Evolutionary conservation across 2,329 filamentous ascomycete genomes (phyloP), one percentile per base, ranked within the genome.

Genomic region (Phialophora tarda): DNA sequence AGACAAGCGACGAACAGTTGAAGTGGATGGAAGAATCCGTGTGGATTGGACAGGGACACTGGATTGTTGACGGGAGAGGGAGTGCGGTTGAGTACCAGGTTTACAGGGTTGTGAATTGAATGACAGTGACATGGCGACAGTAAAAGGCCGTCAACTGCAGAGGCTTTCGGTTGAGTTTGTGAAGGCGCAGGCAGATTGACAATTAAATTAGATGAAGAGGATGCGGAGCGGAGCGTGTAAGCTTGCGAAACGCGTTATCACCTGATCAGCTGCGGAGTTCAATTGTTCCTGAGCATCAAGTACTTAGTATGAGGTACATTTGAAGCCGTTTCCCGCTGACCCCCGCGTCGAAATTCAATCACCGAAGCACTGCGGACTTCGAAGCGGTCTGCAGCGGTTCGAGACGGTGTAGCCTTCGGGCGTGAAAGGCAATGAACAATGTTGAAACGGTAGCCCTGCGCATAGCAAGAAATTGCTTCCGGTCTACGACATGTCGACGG

Each of bases 361-460:
- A 8, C 8, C 5, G 38, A 17, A 44, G 38, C 4, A n/a, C 38
- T 44, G 38, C 38, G 6, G 38, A 44, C 14, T 44, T 8, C 14
- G 38, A 44, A 44, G 38, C 14, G 38, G 17, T 53, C 12, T 41
- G 21, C 48, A 54, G 30, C 23, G n/a, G 58, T 21, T 44, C 30
- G 11, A 21, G 26, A 14, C 48, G 30, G 28, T 24, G 21, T 38
- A 41, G 59, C 48, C 59, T 38, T 53, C 44, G 56, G 56, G 62
- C 63, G 50, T 62, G 8, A 57, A 61, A 41, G 66, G 68, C 66
- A 60, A 72, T 72, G 71, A 68, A 67, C 71, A 69, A 72, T 72
- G 71, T 59, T 66, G 64, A 61, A 68, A 67, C 71, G 69, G 57
- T 72, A 71, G 69, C 62, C 53, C 50, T 68, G 69, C 71, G 71